Conservation (phyloP, 306 rosid species). For the Astragalus glycyphyllos region DNA sequence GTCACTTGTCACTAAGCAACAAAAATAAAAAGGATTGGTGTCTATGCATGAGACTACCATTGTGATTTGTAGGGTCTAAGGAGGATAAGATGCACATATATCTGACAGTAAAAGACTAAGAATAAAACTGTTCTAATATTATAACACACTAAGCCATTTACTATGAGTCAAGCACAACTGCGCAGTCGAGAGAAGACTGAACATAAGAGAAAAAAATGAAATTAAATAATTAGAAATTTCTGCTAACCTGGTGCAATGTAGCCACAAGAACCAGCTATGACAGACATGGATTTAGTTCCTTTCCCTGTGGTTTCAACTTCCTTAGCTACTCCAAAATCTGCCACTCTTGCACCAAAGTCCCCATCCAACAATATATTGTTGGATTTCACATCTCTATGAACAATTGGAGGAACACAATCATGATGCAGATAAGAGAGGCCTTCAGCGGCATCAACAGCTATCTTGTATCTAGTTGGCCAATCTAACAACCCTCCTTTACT, state of each 20-base stretch:
- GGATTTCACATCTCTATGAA: conserved; percentile 92
- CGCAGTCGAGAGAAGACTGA: conserved; percentile 18
- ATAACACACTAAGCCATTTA: conserved; percentile 11
- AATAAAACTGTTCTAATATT: conserved; percentile 19
- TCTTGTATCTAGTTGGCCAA: conserved; percentile 89
- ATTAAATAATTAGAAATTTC: conserved; percentile 13
- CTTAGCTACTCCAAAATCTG: conserved; percentile 97
- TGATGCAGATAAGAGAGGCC: conserved; percentile 97
- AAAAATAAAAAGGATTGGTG: conserved; percentile 10
- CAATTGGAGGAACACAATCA: conserved; percentile 91
- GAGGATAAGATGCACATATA: conserved; percentile 17
- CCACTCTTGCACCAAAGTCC: conserved; percentile 83
- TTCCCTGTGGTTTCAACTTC: conserved; percentile 63
- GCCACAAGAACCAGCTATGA: conserved; percentile 95
- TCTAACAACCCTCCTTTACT: conserved; percentile 82
- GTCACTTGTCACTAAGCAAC: conserved; percentile 33
- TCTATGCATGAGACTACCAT: conserved; percentile 26
- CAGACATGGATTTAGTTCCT: conserved; percentile 81
- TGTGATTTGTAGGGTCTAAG: not conserved
- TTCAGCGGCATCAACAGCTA: conserved; percentile 87
- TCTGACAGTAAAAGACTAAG: conserved; percentile 5
- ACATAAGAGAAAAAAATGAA: not conserved
- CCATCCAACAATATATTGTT: conserved; percentile 92
- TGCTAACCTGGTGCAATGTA: conserved; percentile 97
- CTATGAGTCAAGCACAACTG: conserved; percentile 10